Evolutionary conservation across 331 rosid genomes (phyloP), one percentile per base, ranked within the genome.

Genomic region (Malus hybrid): DNA sequence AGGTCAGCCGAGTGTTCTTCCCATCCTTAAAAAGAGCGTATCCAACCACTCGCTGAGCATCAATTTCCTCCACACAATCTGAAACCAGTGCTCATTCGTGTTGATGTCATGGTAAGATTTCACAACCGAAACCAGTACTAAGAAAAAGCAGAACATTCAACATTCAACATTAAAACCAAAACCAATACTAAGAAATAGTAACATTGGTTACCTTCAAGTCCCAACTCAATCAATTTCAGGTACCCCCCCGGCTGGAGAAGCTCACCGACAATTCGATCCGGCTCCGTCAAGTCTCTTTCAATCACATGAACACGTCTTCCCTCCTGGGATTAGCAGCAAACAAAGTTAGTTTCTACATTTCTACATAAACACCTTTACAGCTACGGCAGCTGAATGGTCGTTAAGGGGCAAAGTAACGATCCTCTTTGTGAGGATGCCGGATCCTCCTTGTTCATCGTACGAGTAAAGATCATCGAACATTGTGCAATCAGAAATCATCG

Each of bases 61-160:
- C 94, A 46, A 89, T 87, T 70, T 85, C 77, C 78, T 87, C 88
- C n/a, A 89, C 68, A 4, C 88, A 89, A 67, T 85, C 91, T 89
- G 86, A 82, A 32, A 11, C 52, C 80, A 58, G 65, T 34, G 70
- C 34, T 42, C 64, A 32, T 22, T 22, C 34, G 33, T 33, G n/a
- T 10, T 16, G 28, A 5, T 61, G 55, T 22, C 11, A 61, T 12
- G 39, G 46, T 22, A 39, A 46, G 75, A 71, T 55, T 44, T 29
- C 32, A 68, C 32, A 80, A 66, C 36, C 76, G 8, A 75, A 76
- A 76, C 68, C 57, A 36, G 14, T 19, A 11, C 29, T 10, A 63
- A 34, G 61, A 39, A n/a, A 42, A 58, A 48, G 32, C 36, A 32
- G 18, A 10, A 9, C 16, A 55, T 55, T 32, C 46, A 56, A 33